These are phyloP conservation scores for Stemphylium beticola DNA, from an alignment of 2,329 filamentous ascomycete species.

Conservation along the genomic window DNA sequence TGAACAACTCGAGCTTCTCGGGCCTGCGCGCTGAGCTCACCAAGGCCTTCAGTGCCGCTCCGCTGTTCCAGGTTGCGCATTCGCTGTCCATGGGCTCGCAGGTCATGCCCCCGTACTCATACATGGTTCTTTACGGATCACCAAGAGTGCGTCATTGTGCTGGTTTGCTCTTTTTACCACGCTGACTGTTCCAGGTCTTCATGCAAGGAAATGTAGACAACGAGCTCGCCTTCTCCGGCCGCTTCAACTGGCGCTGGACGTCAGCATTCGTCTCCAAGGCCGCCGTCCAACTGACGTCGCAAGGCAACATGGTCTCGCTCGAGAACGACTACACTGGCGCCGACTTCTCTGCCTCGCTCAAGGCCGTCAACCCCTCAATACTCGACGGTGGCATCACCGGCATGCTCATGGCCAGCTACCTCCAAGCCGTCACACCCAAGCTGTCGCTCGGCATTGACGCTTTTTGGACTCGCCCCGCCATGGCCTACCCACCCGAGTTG, in stretches of 20 bases:
- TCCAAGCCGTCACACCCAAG: slow-evolving; percentile 88
- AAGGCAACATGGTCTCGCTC: slow-evolving; percentile 88
- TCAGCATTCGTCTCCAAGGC: slow-evolving; percentile 83
- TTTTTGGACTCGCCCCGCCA: slow-evolving; percentile 87
- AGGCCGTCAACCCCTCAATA: slow-evolving; percentile 92
- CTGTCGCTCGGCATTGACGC: slow-evolving; percentile 89
- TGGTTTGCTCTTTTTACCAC: slow-evolving; percentile 4
- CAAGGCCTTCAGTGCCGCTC: slow-evolving; percentile 92
- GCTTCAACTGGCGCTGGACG: slow-evolving; percentile 93
- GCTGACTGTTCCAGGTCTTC: slow-evolving; percentile 71
- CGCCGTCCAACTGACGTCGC: slow-evolving; percentile 82
- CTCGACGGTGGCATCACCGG: slow-evolving; percentile 92
- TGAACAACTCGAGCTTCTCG: slow-evolving; percentile 96
- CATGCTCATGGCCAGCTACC: slow-evolving; percentile 93
- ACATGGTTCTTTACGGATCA: slow-evolving; percentile 91
- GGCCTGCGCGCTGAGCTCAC: slow-evolving; percentile 95
- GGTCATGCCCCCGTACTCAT: slow-evolving; percentile 90
- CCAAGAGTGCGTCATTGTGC: slow-evolving; percentile 71
- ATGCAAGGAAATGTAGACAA: slow-evolving; percentile 96
- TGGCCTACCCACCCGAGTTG: slow-evolving; percentile 88
- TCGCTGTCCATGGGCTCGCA: slow-evolving; percentile 92
- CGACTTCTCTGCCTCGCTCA: slow-evolving; percentile 92
- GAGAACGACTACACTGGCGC: slow-evolving; percentile 94
- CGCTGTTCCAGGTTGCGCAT: slow-evolving; percentile 96
- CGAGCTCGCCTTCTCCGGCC: slow-evolving; percentile 82